Evolutionary conservation across 2,329 filamentous ascomycete genomes (phyloP), one percentile per base, ranked within the genome.

Genomic region (Talaromyces marneffei): DNA sequence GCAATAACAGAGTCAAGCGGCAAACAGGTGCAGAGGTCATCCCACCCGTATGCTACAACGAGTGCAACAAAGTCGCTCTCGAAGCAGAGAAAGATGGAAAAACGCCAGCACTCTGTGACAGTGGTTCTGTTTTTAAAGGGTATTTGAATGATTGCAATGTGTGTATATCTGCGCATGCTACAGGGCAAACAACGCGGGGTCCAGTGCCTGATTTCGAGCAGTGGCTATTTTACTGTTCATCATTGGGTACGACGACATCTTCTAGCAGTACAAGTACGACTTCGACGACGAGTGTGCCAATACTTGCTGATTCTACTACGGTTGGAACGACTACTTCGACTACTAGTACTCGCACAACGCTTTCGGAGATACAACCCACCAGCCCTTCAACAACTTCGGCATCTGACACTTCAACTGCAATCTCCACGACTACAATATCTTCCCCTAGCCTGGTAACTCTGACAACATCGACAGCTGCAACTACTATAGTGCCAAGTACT

Each of bases 11-110:
- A 23, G 10, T n/a, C 25, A 60, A 57, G 35, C 53, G 62, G 18
- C 59, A 63, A 40, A 46, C 42, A 25, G 46, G 37, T 9, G 54
- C 33, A 55, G 18, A 40, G 16, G 16, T n/a, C 0, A 44, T 76
- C 0, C 84, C 85, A 0, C 58, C 77, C 0, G 48, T 75, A 3
- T 89, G 87, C 70, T 87, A 71, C 64, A 73, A 72, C 4, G 50
- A 67, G 0, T 89, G 87, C 70, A 81, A 86, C 64, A 75, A 78
- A 31, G 79, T 78, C 16, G 77, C 71, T 35, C 46, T 78, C 2
- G 80, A 83, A 65, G 83, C 75, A 0, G 75, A 82, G 60, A 65
- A 62, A 0, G 64, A 75, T 1, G 86, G 86, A 27, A 84, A 85
- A 67, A 70, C 68, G 4, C 46, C 57, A 0, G 25, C 23, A 1